Evolutionary conservation across 1,284 basidiomycete species (phyloP).

Genomic region (Lentinula novae-zelandiae): DNA sequence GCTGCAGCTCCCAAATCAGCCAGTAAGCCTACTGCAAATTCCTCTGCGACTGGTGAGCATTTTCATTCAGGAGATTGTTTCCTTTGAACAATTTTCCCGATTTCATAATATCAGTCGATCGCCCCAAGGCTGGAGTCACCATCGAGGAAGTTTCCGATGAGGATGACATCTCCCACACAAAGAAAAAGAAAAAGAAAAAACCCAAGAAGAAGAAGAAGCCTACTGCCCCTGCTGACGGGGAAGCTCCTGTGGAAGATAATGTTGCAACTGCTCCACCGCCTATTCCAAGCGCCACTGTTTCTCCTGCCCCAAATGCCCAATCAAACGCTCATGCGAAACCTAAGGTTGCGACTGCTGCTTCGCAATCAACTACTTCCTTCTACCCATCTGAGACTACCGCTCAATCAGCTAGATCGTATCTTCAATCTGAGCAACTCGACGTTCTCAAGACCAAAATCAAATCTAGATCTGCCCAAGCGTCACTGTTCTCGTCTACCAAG

Average conservation of each 20-base stretch:
- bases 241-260: constrained; percentile 14
- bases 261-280: constrained; percentile 13
- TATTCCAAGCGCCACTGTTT: constrained; percentile 14
- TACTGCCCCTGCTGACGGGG: constrained; percentile 23
- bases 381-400: constrained; percentile 41
- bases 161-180: constrained; percentile 29
- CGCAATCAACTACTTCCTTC: constrained; percentile 39
- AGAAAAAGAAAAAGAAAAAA: constrained; percentile 70
- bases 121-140: neutral
- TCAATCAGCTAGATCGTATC: constrained; percentile 67
- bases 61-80: neutral
- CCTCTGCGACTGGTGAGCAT: neutral
- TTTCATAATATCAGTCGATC: neutral
- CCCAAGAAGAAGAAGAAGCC: constrained; percentile 67
- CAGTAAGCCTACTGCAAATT: neutral
- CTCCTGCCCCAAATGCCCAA: constrained; percentile 12
- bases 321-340: constrained; percentile 12
- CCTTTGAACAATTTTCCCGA: neutral
- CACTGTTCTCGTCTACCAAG: constrained; percentile 41
- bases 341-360: constrained; percentile 25
- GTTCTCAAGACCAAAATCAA: constrained; percentile 63
- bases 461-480: constrained; percentile 55
- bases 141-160: constrained; percentile 69
- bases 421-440: constrained; percentile 47
- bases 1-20: constrained; percentile 11